These are phyloP conservation scores for Citrus medica DNA, from an alignment of 345 rosid genomes.

Conservation along the genomic window DNA sequence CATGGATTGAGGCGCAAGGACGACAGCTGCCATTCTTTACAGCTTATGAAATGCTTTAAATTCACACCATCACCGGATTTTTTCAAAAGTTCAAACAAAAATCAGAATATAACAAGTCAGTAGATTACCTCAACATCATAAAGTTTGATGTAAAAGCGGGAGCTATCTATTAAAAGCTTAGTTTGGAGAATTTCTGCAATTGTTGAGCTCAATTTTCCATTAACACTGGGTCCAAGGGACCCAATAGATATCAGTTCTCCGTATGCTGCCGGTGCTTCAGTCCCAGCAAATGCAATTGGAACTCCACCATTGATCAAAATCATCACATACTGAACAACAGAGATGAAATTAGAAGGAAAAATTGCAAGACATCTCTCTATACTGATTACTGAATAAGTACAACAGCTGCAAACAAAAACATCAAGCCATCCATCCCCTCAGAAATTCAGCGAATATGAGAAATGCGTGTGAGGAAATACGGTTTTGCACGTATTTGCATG, in stretches of 20 bases:
- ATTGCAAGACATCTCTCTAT: background rate
- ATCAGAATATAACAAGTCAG: background rate
- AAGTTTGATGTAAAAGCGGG: slow-evolving; percentile 87
- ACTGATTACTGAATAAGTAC: background rate
- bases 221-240: slow-evolving; percentile 67
- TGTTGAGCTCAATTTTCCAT: slow-evolving; percentile 72
- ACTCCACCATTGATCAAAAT: slow-evolving; percentile 78
- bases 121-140: slow-evolving; percentile 62
- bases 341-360: background rate
- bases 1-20: background rate
- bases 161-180: slow-evolving; percentile 76
- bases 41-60: background rate
- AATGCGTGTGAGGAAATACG: background rate
- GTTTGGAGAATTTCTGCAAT: slow-evolving; percentile 77
- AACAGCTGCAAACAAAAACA: background rate
- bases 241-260: slow-evolving; percentile 89
- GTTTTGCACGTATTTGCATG: background rate
- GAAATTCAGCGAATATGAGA: background rate
- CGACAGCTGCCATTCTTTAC: background rate
- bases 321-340: slow-evolving; percentile 74
- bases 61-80: background rate
- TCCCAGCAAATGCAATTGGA: slow-evolving; percentile 83
- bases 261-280: slow-evolving; percentile 86
- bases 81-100: background rate
- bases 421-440: background rate